phyloP scores from a whole-genome alignment of 441 rosid genomes.

The Erodium texanum region DNA sequence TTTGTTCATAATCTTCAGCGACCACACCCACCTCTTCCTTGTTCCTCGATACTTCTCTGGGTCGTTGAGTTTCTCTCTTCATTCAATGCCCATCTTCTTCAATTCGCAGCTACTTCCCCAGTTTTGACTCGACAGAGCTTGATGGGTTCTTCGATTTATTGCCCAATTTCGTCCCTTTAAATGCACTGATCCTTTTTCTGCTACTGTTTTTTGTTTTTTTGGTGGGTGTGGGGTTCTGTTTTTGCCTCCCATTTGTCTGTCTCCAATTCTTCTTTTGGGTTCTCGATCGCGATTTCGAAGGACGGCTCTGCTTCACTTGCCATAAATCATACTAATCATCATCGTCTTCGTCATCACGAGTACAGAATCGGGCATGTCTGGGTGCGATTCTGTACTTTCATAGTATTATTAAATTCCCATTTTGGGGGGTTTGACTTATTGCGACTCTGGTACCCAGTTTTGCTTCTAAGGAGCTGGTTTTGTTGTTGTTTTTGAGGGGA shows the following conservation, averaged over 20 bases:
- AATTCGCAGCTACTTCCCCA: background rate
- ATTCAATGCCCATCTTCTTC: background rate
- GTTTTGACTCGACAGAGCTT: background rate
- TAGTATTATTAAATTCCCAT: background rate
- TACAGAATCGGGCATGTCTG: conserved; percentile 17
- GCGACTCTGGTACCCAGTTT: background rate
- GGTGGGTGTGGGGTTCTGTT: conserved; percentile 39
- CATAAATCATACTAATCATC: background rate
- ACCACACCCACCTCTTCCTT: background rate
- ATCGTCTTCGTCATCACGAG: conserved; percentile 1
- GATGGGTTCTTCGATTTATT: background rate
- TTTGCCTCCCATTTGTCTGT: conserved; percentile 29
- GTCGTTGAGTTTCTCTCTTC: background rate
- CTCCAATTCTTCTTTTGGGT: conserved; percentile 24
- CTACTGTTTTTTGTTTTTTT: background rate
- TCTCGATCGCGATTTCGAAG: conserved; percentile 24
- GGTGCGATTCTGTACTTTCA: background rate
- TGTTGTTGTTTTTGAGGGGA: conserved; percentile 6
- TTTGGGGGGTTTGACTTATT: background rate
- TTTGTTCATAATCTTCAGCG: background rate
- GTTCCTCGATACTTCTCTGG: no score
- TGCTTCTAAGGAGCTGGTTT: background rate
- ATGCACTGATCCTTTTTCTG: background rate
- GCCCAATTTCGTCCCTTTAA: background rate
- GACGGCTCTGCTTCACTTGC: background rate